Evolutionary conservation across 2,329 filamentous ascomycete species (phyloP), one percentile per base, ranked within the genome.

Genomic region (Colletotrichum salicis): DNA sequence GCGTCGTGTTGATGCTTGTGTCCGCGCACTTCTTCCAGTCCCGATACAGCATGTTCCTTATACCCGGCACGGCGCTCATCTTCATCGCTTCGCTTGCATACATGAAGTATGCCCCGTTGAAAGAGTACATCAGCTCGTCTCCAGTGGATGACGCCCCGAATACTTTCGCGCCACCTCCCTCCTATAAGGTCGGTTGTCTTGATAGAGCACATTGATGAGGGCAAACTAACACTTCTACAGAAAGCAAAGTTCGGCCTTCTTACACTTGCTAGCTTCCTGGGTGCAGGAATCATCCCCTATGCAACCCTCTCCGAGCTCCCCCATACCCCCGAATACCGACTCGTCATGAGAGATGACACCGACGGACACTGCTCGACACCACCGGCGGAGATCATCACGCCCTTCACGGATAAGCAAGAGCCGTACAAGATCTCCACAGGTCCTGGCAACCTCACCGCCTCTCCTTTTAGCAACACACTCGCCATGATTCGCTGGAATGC

Each of bases 61-160:
- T 80, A n/a, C 76, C 78, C 1, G 79, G 78, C 7, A 77, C 76
- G 5, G 52, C 75, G 4, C 72, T 79, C 35, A 76, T 78, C 8
- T 78, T 78, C 64, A 69, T 78, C 27, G 77, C 77, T 3, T 79
- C 77, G 1, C 77, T 76, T 74, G 74, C 78, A 12, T 79, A 79
- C 61, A 73, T 78, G 74, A 75, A 77, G 15, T 75, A 63, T 12
- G 73, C 76, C 8, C 73, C 76, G 5, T 33, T 73, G 19, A 75
- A 74, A 31, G 72, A 73, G 41, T 67, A 74, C 31, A 37, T 31
- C 22, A 19, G 51, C 22, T 24, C 48, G 13, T 45, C 35, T 8
- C 45, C 55, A 1, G 64, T n/a, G 31, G 69, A 64, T 11, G 55
- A 63, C 1, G 22, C 29, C 31, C 4, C 22, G 5, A 48, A 54